Evolutionary conservation across 2,329 filamentous ascomycete species (phyloP).

Genomic region (Oidium heveae): DNA sequence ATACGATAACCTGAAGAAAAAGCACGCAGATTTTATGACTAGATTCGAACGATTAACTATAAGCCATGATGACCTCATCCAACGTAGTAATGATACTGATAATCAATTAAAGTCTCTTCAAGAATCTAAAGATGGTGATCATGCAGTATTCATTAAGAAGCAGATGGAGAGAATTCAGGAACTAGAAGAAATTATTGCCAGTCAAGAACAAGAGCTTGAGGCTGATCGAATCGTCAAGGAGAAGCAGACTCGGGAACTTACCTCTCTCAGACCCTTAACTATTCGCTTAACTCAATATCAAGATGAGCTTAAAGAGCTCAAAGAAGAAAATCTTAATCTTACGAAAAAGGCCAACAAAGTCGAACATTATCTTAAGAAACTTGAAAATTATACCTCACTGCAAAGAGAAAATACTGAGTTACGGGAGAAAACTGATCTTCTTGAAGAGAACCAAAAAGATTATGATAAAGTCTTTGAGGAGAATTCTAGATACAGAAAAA

Average conservation of each 20-base stretch:
- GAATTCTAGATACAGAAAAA: conserved; percentile 13
- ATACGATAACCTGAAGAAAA: conserved; percentile 28
- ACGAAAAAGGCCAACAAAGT: conserved; percentile 37
- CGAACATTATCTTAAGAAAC: conserved; percentile 36
- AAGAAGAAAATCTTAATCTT: conserved; percentile 30
- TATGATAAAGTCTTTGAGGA: conserved; percentile 11
- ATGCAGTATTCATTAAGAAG: conserved; percentile 24
- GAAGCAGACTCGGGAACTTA: conserved; percentile 23
- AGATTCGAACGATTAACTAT: conserved; percentile 33
- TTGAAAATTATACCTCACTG: conserved; percentile 28
- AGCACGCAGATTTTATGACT: conserved; percentile 31
- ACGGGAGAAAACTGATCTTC: conserved; percentile 27
- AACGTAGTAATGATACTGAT: conserved; percentile 30
- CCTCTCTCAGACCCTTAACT: conserved; percentile 20
- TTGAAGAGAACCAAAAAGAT: conserved; percentile 21
- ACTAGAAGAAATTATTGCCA: conserved; percentile 45
- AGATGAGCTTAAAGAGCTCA: conserved; percentile 34
- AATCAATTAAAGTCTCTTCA: conserved; percentile 15
- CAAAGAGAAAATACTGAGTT: conserved; percentile 30
- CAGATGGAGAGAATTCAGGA: conserved; percentile 34
- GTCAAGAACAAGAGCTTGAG: conserved; percentile 40
- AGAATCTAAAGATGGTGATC: conserved; percentile 23
- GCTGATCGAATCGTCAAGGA: conserved; percentile 20
- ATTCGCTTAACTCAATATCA: conserved; percentile 25
- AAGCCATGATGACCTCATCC: conserved; percentile 32